Conservation (phyloP, 176 grass and related monocot species). For the Oryza longistaminata region DNA sequence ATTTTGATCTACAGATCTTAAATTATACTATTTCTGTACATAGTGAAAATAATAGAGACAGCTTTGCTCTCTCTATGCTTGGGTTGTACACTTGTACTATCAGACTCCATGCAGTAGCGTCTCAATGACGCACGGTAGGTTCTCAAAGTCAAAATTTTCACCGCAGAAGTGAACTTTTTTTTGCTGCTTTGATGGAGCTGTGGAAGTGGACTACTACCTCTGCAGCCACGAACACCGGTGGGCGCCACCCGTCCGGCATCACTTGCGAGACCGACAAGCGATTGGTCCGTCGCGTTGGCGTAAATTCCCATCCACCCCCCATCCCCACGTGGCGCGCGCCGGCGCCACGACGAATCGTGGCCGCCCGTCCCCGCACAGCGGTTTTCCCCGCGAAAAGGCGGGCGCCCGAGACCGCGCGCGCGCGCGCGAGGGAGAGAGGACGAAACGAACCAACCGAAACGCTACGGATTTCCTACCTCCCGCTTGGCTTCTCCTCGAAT, state of each 20-base stretch:
- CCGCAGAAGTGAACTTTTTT: too few species aligned
- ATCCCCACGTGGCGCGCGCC: not conserved
- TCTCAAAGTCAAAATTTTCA: too few species aligned
- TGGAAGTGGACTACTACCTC: not conserved
- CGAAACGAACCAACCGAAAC: not conserved
- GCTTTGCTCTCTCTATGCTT: too few species aligned
- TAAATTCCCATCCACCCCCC: not conserved
- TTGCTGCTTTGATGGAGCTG: not conserved
- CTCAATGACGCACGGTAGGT: too few species aligned
- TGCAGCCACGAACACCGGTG: too few species aligned
- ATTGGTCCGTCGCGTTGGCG: not conserved
- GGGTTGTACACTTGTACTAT: too few species aligned
- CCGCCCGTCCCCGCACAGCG: not conserved
- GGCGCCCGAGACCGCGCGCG: not conserved
- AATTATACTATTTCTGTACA: too few species aligned
- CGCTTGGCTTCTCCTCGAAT: not conserved
- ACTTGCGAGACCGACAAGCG: not conserved
- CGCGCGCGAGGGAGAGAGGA: not conserved
- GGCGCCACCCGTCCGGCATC: not conserved
- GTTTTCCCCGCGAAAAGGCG: not conserved
- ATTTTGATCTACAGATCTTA: too few species aligned
- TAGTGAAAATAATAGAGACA: too few species aligned
- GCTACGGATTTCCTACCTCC: not conserved
- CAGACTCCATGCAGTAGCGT: too few species aligned
- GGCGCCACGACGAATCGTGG: not conserved